These are phyloP conservation scores for Rhizophagus sp. DNA, from an alignment of 192 early-diverging fungal species.

Conservation along the genomic window DNA sequence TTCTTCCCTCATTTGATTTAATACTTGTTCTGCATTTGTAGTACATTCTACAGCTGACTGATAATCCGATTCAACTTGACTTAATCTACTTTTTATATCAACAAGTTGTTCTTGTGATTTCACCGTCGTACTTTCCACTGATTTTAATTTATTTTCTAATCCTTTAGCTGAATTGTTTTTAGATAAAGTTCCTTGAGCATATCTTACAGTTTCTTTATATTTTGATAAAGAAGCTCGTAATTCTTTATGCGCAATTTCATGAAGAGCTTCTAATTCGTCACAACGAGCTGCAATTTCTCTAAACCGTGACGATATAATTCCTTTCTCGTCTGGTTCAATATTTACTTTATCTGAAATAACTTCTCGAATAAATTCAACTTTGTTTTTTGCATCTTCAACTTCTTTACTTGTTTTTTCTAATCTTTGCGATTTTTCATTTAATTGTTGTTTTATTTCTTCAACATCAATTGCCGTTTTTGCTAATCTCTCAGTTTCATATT, in stretches of 20 bases:
- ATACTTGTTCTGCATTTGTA: slow-evolving; percentile 34
- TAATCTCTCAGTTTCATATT: slow-evolving; percentile 37
- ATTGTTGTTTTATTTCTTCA: slow-evolving; percentile 34
- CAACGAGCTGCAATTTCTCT: slow-evolving; percentile 31
- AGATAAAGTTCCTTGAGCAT: neutral
- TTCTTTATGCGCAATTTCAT: slow-evolving; percentile 34
- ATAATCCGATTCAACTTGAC: slow-evolving; percentile 49
- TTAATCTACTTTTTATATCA: slow-evolving; percentile 32
- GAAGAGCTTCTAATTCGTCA: slow-evolving; percentile 30
- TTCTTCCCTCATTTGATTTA: slow-evolving; percentile 38
- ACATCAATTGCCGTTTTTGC: slow-evolving; percentile 44
- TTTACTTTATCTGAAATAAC: slow-evolving; percentile 40
- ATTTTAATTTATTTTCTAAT: slow-evolving; percentile 4
- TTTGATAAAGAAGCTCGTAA: slow-evolving; percentile 19
- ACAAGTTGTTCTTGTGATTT: slow-evolving; percentile 20
- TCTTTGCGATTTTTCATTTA: slow-evolving; percentile 43
- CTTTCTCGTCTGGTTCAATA: slow-evolving; percentile 19
- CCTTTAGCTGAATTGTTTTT: neutral
- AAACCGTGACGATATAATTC: neutral
- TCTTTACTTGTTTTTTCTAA: slow-evolving; percentile 40
- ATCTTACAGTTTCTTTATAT: slow-evolving; percentile 26
- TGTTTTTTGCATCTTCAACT: slow-evolving; percentile 49
- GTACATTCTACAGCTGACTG: slow-evolving; percentile 37
- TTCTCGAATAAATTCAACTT: slow-evolving; percentile 46
- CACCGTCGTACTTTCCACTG: slow-evolving; percentile 8